phyloP scores from a whole-genome alignment of 2,329 filamentous ascomycete genomes.

The Cladophialophora carrionii region DNA sequence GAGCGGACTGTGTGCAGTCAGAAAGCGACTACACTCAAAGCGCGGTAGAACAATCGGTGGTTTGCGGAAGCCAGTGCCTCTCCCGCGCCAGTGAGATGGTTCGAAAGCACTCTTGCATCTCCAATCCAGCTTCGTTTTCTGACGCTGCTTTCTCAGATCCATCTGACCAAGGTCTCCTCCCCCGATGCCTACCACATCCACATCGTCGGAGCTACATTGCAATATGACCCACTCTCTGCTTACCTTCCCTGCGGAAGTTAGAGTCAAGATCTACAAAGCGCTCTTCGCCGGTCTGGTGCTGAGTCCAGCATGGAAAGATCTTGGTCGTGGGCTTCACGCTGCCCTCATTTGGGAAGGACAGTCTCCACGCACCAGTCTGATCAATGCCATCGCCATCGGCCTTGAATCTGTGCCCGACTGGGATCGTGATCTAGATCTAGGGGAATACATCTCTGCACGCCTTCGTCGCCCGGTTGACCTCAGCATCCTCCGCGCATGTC shows the following conservation, averaged over 20 bases:
- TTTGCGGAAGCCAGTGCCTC: no score
- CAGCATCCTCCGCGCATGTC: not conserved
- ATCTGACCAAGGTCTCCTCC: no score
- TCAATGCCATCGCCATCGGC: not conserved
- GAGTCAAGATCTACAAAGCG: not conserved
- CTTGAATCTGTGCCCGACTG: not conserved
- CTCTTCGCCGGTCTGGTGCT: not conserved
- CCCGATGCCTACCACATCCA: not conserved
- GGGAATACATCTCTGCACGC: not conserved
- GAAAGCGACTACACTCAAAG: no score
- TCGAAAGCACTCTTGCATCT: no score
- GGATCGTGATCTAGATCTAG: not conserved
- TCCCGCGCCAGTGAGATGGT: no score
- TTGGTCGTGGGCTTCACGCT: not conserved
- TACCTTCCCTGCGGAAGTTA: not conserved
- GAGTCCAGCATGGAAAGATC: not conserved
- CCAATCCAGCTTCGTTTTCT: no score
- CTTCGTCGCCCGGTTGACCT: not conserved
- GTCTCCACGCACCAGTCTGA: not conserved
- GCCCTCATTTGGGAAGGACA: not conserved
- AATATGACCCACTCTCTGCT: not conserved
- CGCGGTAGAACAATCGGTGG: no score
- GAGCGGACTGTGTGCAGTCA: no score
- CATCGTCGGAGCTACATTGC: not conserved
- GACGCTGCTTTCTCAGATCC: no score